Base-by-base conservation (phyloP, 1,284 basidiomycete genomes). In the Schizophyllum amplum region DNA sequence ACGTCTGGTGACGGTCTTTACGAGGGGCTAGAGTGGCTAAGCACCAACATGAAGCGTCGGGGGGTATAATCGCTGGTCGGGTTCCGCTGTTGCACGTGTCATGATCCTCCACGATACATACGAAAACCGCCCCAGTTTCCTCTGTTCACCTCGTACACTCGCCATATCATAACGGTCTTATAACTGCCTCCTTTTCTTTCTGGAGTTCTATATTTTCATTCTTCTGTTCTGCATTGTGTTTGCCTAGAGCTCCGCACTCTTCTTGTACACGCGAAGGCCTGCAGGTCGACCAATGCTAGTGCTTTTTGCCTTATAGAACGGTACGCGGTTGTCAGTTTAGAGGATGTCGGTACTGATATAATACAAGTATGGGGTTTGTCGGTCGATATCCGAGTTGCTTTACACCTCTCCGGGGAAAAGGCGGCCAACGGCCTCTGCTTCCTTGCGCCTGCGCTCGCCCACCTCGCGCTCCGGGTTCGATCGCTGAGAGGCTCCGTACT, bases 1-100 rank as follows among this genome's bases (percentile, higher is more conserved):
- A 99, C 97, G 55, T 95, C 92, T 68, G 97, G 97, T 69, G 97
- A 99, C 72, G 96, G 96, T 80, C 83, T 99, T 62, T 99, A 99
- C 75, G 97, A 99, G 79, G 96, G 96, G 76, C 81, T 97, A 65
- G 94, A 97, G 77, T 96, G 93, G 93, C 77, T 94, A 81, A 91
- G 87, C 69, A 82, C 84, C 65, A 94, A 94, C 81, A 88, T 93
- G 77, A 91, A 90, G 78, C 83, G 87, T 71, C 84, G 88, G 24
- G 48, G 48, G 69, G 79, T 79, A 74, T 89, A 81, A 83, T 72
- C 62, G 63, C 57, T 68, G 68, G 67, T 68, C 68, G 72, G 71
- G 70, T 72, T 77, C 77, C 71, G 70, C 58, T 72, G 71, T 72
- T 70, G 69, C 67, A 74, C 67, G 73, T 72, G 65, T 75, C 69